Percentiles rank a stretch among this genome's conserved stretches.
These are phyloP conservation scores for Pleurotus giganteus DNA, from an alignment of 768 basidiomycete species.

Conservation along the genomic window DNA sequence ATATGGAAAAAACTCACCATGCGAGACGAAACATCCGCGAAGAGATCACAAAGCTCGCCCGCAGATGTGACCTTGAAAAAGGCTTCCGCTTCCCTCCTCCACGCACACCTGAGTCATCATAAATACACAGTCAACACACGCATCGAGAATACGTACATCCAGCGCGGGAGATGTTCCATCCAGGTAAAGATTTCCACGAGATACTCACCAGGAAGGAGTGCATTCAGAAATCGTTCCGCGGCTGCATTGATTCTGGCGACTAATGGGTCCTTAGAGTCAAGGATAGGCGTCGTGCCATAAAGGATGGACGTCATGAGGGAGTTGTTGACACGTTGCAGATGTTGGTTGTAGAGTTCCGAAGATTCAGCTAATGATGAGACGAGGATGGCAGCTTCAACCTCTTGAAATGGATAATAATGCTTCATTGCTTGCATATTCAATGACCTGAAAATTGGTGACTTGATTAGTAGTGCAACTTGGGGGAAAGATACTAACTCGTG, in stretches of 20 bases:
- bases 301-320: background rate
- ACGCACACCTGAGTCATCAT: no score
- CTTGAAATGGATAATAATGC: background rate
- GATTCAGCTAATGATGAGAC: background rate
- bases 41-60: no score
- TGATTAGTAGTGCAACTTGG: background rate
- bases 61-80: no score
- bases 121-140: no score
- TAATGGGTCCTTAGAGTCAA: background rate
- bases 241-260: background rate
- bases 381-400: background rate
- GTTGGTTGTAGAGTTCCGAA: background rate
- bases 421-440: background rate
- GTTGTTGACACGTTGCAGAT: background rate
- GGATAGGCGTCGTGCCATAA: background rate
- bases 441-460: background rate
- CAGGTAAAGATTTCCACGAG: background rate
- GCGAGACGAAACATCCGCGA: no score
- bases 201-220: background rate
- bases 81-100: no score
- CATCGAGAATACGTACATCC: background rate
- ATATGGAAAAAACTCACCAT: no score
- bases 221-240: background rate
- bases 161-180: background rate
- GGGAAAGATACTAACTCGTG: background rate